Base-by-base conservation (phyloP, 1,284 basidiomycete species). In the Psilocybe mexicana region DNA sequence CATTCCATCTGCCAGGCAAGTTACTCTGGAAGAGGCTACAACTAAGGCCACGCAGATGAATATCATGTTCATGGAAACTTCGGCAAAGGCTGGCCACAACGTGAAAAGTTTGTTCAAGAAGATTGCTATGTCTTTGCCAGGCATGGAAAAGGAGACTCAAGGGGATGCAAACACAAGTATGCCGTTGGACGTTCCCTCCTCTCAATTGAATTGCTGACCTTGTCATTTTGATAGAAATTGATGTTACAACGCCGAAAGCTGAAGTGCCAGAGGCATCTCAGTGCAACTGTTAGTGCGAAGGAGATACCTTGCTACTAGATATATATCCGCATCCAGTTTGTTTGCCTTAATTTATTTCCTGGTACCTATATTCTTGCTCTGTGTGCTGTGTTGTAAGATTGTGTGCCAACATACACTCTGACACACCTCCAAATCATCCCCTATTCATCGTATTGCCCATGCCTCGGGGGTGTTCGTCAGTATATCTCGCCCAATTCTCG, bases 41-140 rank as follows among this genome's bases (percentile, higher is more conserved):
- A 87, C 90, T 59, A 93, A 94, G 69, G 86, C 96, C n/a, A 90
- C 93, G 54, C 91, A 97, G 71, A 81, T 97, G 62, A 91, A 90
- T 69, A 92, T 99, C 68, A 94, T 99, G 92, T 98, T 97, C 71
- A 98, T 99, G 88, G 97, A 99, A 78, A 99, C 97, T 3, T 97
- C 94, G 35, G 97, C 97, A 36, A 99, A 99, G 74, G 97, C 97
- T 2, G 97, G 97, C 2, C 96, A 99, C 74, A 99, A 99, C 66
- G 97, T 99, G 64, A 99, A 99, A 80, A 92, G 92, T 62, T 76
- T 99, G 61, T 99, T 99, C 84, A 94, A 98, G 80, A 99, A 98
- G 83, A 99, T 99, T 66, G 97, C 97, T 0, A 90, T 98, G 87
- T 95, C 95, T 2, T 76, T 99, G 57, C 97, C 97, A 6, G 97